phyloP scores from a whole-genome alignment of 495 filamentous ascomycete genomes.

The Amphirosellinia nigrospora region DNA sequence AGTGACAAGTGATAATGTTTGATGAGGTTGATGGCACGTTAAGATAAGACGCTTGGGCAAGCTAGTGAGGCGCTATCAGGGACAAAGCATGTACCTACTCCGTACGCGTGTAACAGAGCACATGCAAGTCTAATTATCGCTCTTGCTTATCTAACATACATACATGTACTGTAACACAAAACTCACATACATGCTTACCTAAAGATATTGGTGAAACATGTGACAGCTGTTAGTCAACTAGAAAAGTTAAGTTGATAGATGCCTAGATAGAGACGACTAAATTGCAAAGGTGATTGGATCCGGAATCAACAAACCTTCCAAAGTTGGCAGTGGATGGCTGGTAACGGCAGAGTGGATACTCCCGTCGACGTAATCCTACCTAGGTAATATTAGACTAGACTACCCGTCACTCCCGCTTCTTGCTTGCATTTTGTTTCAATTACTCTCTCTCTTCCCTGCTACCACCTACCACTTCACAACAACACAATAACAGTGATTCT shows the following conservation, averaged over 20 bases:
- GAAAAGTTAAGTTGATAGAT: background rate
- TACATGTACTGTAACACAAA: background rate
- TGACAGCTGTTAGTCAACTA: background rate
- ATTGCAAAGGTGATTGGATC: no score
- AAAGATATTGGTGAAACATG: background rate
- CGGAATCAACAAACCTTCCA: no score
- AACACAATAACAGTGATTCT: background rate
- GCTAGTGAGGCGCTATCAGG: background rate
- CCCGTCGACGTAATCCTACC: no score
- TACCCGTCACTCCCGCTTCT: background rate
- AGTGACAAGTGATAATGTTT: background rate
- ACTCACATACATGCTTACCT: background rate
- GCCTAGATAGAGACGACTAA: background rate
- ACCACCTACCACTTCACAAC: background rate
- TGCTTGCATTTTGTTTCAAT: background rate
- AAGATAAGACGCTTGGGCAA: background rate
- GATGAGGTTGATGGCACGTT: background rate
- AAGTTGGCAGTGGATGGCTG: background rate
- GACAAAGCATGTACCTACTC: background rate
- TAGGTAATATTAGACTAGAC: no score
- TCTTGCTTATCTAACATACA: background rate
- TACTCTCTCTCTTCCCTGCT: background rate
- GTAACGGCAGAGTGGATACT: constrained; percentile 20
- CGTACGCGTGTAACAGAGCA: background rate
- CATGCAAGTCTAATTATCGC: background rate